Conservation (phyloP, 306 rosid genomes). For the Dicorynia guianensis region DNA sequence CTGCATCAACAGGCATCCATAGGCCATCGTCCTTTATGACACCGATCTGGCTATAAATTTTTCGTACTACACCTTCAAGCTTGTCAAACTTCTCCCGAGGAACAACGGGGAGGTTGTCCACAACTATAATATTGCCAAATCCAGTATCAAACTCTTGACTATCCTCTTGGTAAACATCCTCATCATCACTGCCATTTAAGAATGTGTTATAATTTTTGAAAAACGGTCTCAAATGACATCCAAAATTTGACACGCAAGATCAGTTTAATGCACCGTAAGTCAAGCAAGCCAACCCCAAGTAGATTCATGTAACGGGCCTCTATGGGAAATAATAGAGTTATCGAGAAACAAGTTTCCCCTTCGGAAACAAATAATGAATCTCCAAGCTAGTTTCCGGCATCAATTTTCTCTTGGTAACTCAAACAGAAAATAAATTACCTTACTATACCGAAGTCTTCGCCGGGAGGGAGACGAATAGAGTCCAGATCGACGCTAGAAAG, state of each 20-base stretch:
- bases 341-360: too few relatives aligned
- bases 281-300: too few relatives aligned
- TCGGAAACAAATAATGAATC: too few relatives aligned
- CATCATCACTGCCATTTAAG: conserved; percentile 58
- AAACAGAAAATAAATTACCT: conserved; percentile 44
- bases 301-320: too few relatives aligned
- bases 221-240: neutral
- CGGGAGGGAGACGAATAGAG: conserved; percentile 59
- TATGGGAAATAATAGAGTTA: too few relatives aligned
- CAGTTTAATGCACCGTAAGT: too few relatives aligned
- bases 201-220: neutral
- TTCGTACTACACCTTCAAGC: conserved; percentile 64
- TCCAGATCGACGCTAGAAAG: conserved; percentile 46
- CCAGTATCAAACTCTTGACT: conserved; percentile 62
- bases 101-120: conserved; percentile 73
- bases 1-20: conserved; percentile 71
- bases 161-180: conserved; percentile 54
- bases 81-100: conserved; percentile 69
- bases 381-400: too few relatives aligned
- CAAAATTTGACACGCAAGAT: neutral
- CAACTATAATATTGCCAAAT: conserved; percentile 62
- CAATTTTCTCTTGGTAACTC: neutral
- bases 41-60: conserved; percentile 74
- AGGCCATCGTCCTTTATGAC: conserved; percentile 64
- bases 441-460: conserved; percentile 50